A percentile compares a stretch with the other conserved stretches of the same genome.
These are phyloP conservation scores for Aspergillus quadricinctus DNA, from an alignment of 2,329 filamentous ascomycete genomes.

Conservation along the genomic window DNA sequence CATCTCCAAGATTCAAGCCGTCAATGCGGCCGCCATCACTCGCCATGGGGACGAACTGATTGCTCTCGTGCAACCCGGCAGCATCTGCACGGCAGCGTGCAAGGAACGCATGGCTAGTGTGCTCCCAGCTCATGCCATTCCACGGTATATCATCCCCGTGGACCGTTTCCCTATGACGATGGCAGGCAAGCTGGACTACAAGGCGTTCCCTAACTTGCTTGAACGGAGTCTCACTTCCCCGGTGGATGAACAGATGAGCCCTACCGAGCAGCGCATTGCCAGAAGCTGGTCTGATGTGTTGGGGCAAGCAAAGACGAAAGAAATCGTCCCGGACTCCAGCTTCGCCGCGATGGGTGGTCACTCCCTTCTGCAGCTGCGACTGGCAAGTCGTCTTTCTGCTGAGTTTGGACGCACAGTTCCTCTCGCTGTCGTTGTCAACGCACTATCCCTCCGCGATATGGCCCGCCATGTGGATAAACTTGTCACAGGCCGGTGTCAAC, in stretches of 20 bases:
- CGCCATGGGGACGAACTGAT: neutral
- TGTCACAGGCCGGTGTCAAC: neutral
- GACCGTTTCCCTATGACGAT: constrained; percentile 4
- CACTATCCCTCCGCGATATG: neutral
- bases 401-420: neutral
- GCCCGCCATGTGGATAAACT: neutral
- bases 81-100: neutral
- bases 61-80: neutral
- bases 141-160: constrained; percentile 4
- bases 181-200: constrained; percentile 6
- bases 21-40: constrained; percentile 1
- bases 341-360: constrained; percentile 14
- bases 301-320: neutral
- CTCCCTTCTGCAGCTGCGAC: constrained; percentile 12
- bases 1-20: neutral
- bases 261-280: constrained; percentile 1
- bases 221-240: neutral
- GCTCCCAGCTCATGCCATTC: constrained; percentile 4
- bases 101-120: neutral
- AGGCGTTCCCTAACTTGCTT: neutral
- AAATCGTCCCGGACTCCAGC: constrained; percentile 1
- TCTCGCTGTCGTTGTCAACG: neutral
- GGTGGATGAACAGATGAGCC: neutral
- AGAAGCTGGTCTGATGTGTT: constrained; percentile 1
- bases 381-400: constrained; percentile 1